Conservation (phyloP, 148 eudicot genomes). For the Camellia granthamiana region DNA sequence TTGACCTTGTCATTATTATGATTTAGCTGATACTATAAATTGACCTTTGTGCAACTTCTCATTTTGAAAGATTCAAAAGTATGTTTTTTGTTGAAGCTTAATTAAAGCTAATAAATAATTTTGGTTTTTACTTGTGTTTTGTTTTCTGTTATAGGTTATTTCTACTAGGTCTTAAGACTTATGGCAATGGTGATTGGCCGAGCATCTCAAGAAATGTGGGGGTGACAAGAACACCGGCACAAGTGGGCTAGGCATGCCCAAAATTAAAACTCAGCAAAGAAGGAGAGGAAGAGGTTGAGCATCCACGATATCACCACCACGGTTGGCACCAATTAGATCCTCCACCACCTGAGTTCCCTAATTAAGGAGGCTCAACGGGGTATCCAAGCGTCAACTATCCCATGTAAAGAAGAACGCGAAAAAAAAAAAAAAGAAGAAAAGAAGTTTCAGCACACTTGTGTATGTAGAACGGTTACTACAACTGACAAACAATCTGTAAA, state of each 20-base stretch:
- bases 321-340: slow-evolving; percentile 30
- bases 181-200: neutral
- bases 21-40: too few relatives aligned
- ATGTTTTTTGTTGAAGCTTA: neutral
- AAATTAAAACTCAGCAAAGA: slow-evolving; percentile 33
- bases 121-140: neutral
- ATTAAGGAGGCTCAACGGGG: slow-evolving; percentile 32
- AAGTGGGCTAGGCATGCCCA: neutral
- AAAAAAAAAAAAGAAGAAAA: too few relatives aligned
- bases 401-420: slow-evolving; percentile 6
- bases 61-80: neutral
- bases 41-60: neutral
- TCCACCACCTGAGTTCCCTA: slow-evolving; percentile 28
- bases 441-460: neutral
- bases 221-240: neutral
- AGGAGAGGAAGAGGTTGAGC: slow-evolving; percentile 69
- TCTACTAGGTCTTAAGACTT: neutral
- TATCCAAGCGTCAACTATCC: slow-evolving; percentile 27
- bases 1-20: neutral
- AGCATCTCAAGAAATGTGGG: neutral
- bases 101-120: too few relatives aligned
- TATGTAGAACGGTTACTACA: neutral
- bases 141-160: neutral
- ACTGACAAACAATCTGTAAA: slow-evolving; percentile 9
- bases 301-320: slow-evolving; percentile 67